A percentile compares a stretch with the other conserved stretches of the same genome.
These are phyloP conservation scores for Fusarium mexicanum DNA, from an alignment of 2,329 filamentous ascomycete species.

Conservation along the genomic window DNA sequence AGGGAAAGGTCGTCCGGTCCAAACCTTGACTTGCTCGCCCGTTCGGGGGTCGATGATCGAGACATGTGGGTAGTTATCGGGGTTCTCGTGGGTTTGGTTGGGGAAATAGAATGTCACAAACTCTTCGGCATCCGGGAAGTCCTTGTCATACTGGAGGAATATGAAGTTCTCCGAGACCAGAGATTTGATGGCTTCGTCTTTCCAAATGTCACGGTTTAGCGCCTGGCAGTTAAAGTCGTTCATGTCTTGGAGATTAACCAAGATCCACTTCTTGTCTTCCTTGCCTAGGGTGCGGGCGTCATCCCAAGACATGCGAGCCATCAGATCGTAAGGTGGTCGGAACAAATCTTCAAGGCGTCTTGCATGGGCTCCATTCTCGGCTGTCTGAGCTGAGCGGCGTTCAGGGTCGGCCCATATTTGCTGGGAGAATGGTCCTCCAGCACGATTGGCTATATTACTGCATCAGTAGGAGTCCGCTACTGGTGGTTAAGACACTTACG, in stretches of 20 bases:
- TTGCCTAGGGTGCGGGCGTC: slow-evolving; percentile 86
- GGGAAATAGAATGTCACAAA: slow-evolving; percentile 93
- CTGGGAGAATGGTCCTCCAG: slow-evolving; percentile 52
- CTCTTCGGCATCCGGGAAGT: slow-evolving; percentile 78
- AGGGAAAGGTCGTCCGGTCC: slow-evolving; percentile 86
- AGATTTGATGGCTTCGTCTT: slow-evolving; percentile 80
- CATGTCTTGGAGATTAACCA: slow-evolving; percentile 95
- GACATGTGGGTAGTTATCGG: slow-evolving; percentile 94
- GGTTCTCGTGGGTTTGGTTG: slow-evolving; percentile 74
- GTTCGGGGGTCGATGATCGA: slow-evolving; percentile 95
- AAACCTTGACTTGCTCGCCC: slow-evolving; percentile 96
- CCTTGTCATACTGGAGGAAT: slow-evolving; percentile 93
- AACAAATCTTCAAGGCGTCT: slow-evolving; percentile 90
- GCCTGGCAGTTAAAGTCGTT: slow-evolving; percentile 95
- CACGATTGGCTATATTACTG: slow-evolving; percentile 28
- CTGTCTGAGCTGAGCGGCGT: slow-evolving; percentile 31
- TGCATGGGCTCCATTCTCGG: slow-evolving; percentile 70
- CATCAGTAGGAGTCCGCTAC: not conserved
- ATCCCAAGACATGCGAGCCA: slow-evolving; percentile 83
- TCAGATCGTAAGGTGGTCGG: slow-evolving; percentile 90
- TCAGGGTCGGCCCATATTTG: slow-evolving; percentile 50
- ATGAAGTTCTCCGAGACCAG: slow-evolving; percentile 91
- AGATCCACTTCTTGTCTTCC: slow-evolving; percentile 89
- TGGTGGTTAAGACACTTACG: slow-evolving; percentile 39
- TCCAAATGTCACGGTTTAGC: slow-evolving; percentile 96